phyloP scores from a whole-genome alignment of 2,329 filamentous ascomycete genomes.

The Emergomyces pasteurianus region DNA sequence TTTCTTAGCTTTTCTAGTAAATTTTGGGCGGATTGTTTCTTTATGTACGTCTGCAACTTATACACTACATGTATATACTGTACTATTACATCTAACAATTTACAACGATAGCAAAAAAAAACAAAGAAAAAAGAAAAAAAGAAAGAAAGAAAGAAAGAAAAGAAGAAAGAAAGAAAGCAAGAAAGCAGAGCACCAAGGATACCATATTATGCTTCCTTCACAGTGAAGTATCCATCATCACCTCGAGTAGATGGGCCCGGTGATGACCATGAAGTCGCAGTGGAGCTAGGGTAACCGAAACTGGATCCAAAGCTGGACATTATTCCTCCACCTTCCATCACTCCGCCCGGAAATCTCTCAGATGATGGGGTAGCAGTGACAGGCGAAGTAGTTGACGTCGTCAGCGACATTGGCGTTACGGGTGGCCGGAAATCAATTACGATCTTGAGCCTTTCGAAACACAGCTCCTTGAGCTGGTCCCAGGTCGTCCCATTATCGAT shows the following conservation, averaged over 20 bases:
- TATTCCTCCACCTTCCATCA: neutral
- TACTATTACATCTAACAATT: neutral
- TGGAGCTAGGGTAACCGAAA: neutral
- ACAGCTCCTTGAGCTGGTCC: neutral
- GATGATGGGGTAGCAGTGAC: neutral
- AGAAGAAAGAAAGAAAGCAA: no score
- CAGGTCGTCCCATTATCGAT: conserved; percentile 1
- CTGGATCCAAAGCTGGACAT: neutral
- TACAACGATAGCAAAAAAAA: neutral
- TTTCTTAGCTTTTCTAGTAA: no score
- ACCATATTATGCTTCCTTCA: neutral
- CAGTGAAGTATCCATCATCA: neutral
- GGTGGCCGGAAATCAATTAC: neutral
- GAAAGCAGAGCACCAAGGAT: neutral
- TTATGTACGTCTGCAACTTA: neutral
- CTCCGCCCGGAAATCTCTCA: neutral
- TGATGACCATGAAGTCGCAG: neutral
- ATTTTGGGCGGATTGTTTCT: neutral
- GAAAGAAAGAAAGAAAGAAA: neutral
- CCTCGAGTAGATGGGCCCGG: neutral
- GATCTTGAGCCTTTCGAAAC: neutral
- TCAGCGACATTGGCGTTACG: neutral
- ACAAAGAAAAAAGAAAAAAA: neutral
- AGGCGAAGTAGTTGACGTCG: neutral
- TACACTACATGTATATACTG: neutral